These are phyloP conservation scores for Aristolochia contorta DNA, from an alignment of 164 flowering plant genomes.

Conservation along the genomic window DNA sequence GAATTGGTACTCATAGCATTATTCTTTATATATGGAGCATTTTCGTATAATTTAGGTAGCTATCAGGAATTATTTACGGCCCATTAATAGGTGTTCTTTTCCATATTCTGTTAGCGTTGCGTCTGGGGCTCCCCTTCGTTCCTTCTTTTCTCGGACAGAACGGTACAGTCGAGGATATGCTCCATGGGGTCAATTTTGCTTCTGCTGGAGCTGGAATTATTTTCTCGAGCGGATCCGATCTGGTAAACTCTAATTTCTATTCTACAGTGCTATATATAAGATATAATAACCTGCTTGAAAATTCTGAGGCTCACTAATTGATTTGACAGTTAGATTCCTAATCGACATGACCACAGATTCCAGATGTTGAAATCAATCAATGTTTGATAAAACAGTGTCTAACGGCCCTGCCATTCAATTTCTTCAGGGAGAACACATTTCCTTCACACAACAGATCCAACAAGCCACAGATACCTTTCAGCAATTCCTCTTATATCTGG, in stretches of 20 bases:
- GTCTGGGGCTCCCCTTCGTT: constrained; percentile 74
- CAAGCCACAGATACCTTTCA: constrained; percentile 75
- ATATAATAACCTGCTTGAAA: not conserved
- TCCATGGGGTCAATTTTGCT: constrained; percentile 85
- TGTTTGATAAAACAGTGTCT: not conserved
- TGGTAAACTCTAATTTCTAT: constrained; percentile 31
- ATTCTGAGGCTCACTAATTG: not conserved
- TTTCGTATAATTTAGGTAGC: too few species aligned
- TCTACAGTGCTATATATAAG: not conserved
- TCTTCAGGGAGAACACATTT: too few species aligned
- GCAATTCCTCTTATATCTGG: constrained; percentile 47
- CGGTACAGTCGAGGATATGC: constrained; percentile 52
- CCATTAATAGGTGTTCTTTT: too few species aligned
- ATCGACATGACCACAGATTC: not conserved
- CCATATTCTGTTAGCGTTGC: constrained; percentile 32
- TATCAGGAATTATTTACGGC: too few species aligned
- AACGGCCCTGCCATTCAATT: constrained; percentile 33
- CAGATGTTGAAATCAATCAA: not conserved
- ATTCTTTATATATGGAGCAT: too few species aligned
- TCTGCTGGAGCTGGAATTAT: constrained; percentile 91
- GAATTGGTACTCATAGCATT: too few species aligned
- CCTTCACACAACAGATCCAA: constrained; percentile 1
- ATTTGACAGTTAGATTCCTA: too few species aligned
- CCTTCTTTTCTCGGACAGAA: constrained; percentile 67
- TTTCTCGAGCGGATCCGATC: constrained; percentile 74